Conservation (phyloP, 2,329 filamentous ascomycete genomes). For the Fusarium cicatricum region DNA sequence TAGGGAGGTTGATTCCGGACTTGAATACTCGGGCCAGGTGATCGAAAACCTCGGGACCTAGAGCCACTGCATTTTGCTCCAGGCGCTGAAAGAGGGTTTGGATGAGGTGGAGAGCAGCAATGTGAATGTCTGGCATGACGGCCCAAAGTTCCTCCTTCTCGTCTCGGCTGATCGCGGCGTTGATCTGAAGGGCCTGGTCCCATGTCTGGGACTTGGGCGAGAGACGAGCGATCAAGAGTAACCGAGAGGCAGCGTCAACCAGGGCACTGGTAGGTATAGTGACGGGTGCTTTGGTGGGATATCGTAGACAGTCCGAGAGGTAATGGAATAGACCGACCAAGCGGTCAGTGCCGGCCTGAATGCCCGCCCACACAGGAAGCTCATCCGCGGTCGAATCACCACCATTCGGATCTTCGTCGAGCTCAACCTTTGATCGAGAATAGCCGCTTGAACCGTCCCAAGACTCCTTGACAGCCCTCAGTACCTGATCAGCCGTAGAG, state of each 20-base stretch:
- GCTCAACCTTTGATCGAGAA: constrained; percentile 51
- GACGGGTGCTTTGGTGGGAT: constrained; percentile 71
- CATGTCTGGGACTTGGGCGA: constrained; percentile 56
- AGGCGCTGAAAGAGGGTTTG: constrained; percentile 65
- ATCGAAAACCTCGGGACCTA: constrained; percentile 72
- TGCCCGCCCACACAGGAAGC: constrained; percentile 76
- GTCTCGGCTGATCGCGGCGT: constrained; percentile 77
- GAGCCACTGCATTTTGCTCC: constrained; percentile 62
- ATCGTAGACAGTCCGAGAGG: constrained; percentile 69
- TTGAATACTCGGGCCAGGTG: constrained; percentile 77
- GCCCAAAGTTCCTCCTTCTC: constrained; percentile 84
- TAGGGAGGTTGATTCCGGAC: constrained; percentile 59
- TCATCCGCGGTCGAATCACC: constrained; percentile 56
- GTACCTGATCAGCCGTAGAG: constrained; percentile 75
- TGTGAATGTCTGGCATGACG: constrained; percentile 76
- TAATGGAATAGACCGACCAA: constrained; percentile 71
- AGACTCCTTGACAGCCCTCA: constrained; percentile 81
- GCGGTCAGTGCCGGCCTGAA: constrained; percentile 77
- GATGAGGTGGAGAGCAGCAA: constrained; percentile 72
- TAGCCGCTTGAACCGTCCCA: constrained; percentile 75
- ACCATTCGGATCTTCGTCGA: constrained; percentile 57
- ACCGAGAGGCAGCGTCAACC: constrained; percentile 72
- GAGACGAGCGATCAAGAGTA: constrained; percentile 71
- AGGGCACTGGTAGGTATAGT: constrained; percentile 72
- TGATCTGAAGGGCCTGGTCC: constrained; percentile 67